Base-by-base conservation (phyloP, 2,329 filamentous ascomycete species). In the Fusarium redolens region DNA sequence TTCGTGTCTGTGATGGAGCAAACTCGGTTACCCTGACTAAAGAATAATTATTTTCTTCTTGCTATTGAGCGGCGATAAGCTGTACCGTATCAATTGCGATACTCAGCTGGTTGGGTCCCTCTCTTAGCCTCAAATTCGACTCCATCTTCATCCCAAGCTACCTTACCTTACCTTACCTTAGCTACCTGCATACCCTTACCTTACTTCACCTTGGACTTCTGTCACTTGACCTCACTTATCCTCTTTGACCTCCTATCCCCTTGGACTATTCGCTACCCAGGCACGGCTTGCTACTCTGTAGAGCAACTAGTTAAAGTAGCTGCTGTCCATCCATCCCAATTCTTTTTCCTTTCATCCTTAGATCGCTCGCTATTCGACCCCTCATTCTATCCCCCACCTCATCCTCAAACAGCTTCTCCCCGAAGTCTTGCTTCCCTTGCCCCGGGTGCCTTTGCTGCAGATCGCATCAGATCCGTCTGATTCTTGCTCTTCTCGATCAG, bases 371-470 rank as follows among this genome's bases (percentile, higher is more conserved):
- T n/a, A 30, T 40, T 56, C 70, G 38, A 73, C 75, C 72, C 75
- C 75, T 73, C 73, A 72, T 37, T 45, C 65, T 55, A 48, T 64
- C 69, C 69, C 55, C 56, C 69, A 55, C 60, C 50, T 66, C 56
- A 55, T 54, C 60, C 47, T 63, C 66, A 61, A 61, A 48, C 56
- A 71, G 69, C 67, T 72, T 61, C 69, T 70, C 63, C 60, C 69
- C 60, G 41, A 71, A 70, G 40, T 52, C 68, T 67, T 61, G 72
- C 48, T 77, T 77, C 75, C 74, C 61, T 76, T 76, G 51, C 72
- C 68, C 75, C 75, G 75, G 72, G 41, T 69, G 38, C 47, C 50
- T 63, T 55, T 22, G 20, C 58, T 56, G 67, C 74, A 72, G 55
- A 72, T 72, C 71, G 37, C 62, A 71, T 74, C 62, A 31, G 55